These are phyloP conservation scores for Coemansia sp. DNA, from an alignment of 192 early-diverging fungal species.

Conservation along the genomic window DNA sequence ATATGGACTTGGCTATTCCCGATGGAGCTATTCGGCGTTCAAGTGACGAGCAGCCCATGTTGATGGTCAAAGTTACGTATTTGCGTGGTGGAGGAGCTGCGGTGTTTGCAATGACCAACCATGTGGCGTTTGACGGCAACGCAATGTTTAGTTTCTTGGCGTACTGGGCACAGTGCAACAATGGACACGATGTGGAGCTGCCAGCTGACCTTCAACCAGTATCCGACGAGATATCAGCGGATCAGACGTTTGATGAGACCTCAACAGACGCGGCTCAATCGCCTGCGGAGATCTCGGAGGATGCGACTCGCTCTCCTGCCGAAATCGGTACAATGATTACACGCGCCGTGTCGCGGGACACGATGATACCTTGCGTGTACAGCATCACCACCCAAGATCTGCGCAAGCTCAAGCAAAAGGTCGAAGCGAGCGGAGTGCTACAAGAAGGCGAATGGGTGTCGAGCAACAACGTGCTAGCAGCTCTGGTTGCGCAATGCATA, in stretches of 20 bases:
- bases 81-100: constrained; percentile 33
- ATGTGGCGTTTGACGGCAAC: constrained; percentile 50
- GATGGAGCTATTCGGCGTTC: constrained; percentile 17
- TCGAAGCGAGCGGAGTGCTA: constrained; percentile 26
- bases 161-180: constrained; percentile 39
- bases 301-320: constrained; percentile 17
- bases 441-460: constrained; percentile 36
- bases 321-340: constrained; percentile 15
- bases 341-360: background rate
- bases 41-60: constrained; percentile 21
- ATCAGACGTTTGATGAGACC: background rate
- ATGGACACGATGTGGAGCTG: background rate
- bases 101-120: constrained; percentile 37
- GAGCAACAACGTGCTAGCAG: constrained; percentile 30
- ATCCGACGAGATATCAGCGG: background rate
- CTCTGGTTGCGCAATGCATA: constrained; percentile 26
- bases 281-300: constrained; percentile 32
- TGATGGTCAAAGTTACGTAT: constrained; percentile 46
- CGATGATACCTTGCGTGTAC: constrained; percentile 27
- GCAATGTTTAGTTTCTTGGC: constrained; percentile 44
- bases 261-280: background rate
- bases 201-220: constrained; percentile 9
- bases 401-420: constrained; percentile 12
- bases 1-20: constrained; percentile 29
- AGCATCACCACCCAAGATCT: constrained; percentile 8